Evolutionary conservation across 2,329 filamentous ascomycete species (phyloP).

Genomic region (Paraconiothyrium sp.): DNA sequence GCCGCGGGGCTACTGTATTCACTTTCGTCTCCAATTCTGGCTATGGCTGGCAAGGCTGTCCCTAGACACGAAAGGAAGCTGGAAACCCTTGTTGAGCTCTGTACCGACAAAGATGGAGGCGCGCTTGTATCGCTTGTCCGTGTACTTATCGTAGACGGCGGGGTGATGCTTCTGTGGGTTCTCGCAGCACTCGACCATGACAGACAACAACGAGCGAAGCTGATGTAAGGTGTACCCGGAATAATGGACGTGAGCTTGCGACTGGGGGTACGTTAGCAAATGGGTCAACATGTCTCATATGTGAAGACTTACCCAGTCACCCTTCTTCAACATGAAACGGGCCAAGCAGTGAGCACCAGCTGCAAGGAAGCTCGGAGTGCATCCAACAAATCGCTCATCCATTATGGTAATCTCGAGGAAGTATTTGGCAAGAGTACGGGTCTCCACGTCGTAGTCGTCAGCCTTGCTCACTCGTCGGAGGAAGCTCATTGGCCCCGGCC

Average conservation of each 20-base stretch:
- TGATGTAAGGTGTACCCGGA: conserved; percentile 92
- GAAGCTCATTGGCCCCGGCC: conserved; percentile 99
- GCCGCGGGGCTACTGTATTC: conserved; percentile 36
- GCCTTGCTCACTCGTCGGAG: conserved; percentile 96
- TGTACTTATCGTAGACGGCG: conserved; percentile 92
- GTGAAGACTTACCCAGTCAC: conserved; percentile 79
- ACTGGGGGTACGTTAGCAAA: conserved; percentile 63
- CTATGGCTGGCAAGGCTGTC: conserved; percentile 45
- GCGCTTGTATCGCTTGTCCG: conserved; percentile 85
- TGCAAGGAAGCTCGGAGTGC: conserved; percentile 87
- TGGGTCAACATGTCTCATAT: neutral
- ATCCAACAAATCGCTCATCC: conserved; percentile 96
- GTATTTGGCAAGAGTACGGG: conserved; percentile 94
- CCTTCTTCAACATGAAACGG: conserved; percentile 87
- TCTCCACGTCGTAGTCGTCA: conserved; percentile 96
- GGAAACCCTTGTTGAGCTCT: conserved; percentile 72
- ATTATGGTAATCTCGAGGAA: conserved; percentile 96
- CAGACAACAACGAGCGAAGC: conserved; percentile 77
- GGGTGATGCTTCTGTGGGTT: conserved; percentile 81
- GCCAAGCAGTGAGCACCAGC: conserved; percentile 93
- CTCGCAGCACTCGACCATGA: conserved; percentile 89
- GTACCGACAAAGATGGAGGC: conserved; percentile 82
- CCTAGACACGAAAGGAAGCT: conserved; percentile 54
- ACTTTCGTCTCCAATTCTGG: conserved; percentile 51
- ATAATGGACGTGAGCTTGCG: conserved; percentile 85